A percentile compares a stretch with the other conserved stretches of the same genome.
Conservation (phyloP, 495 filamentous ascomycete species). For the Amphirosellinia nigrospora region DNA sequence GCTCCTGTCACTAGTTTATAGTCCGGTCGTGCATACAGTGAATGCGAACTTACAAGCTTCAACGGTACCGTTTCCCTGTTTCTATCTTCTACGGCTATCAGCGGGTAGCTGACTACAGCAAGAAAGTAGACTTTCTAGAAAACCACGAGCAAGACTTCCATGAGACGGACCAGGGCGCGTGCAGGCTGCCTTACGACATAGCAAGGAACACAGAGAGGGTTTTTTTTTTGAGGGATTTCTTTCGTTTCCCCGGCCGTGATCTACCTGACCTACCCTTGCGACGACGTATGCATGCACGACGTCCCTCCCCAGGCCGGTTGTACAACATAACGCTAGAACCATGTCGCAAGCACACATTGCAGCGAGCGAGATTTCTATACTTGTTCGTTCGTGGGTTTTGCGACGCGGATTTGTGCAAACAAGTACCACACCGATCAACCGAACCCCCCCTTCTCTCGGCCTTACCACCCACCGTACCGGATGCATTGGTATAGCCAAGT, state of each 20-base stretch:
- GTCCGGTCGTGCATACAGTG: neutral
- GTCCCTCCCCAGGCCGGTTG: neutral
- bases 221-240: slow-evolving; percentile 25
- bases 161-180: neutral
- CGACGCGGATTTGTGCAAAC: slow-evolving; percentile 4
- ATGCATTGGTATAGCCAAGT: slow-evolving; percentile 4
- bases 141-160: neutral
- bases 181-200: neutral
- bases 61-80: neutral
- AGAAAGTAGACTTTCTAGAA: neutral
- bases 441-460: neutral
- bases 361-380: slow-evolving; percentile 10
- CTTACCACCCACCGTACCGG: slow-evolving; percentile 3
- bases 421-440: too few relatives aligned
- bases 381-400: neutral
- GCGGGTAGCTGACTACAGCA: neutral
- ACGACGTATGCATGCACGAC: neutral
- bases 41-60: neutral
- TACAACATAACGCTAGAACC: neutral
- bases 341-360: slow-evolving; percentile 4
- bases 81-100: neutral
- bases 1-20: too few relatives aligned
- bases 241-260: slow-evolving; percentile 5
- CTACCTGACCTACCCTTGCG: neutral
- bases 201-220: slow-evolving; percentile 7